Conservation (phyloP, 2,329 filamentous ascomycete genomes). For the Trichoderma endophyticum region DNA sequence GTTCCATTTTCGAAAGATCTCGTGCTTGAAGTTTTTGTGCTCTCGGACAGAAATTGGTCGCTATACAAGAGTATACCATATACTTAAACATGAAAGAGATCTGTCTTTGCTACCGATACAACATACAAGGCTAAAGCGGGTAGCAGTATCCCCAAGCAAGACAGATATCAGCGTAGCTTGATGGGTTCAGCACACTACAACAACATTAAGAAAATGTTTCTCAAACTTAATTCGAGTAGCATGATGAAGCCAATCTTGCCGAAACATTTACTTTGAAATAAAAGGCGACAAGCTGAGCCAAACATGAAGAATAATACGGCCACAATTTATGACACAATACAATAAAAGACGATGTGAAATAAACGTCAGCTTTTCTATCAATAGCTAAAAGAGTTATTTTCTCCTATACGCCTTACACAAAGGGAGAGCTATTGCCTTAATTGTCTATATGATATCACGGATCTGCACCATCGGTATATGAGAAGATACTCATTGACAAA, state of each 20-base stretch:
- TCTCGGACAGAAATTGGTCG: neutral
- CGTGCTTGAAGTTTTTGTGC: neutral
- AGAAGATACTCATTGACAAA: neutral
- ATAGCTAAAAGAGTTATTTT: neutral
- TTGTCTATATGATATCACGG: neutral
- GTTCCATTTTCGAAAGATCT: neutral
- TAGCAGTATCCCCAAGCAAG: neutral
- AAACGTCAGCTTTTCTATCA: neutral
- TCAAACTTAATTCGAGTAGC: neutral
- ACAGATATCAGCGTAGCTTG: neutral
- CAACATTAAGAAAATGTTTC: neutral
- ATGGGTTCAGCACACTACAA: neutral
- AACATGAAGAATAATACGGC: neutral
- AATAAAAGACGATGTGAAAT: neutral
- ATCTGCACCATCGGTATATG: neutral
- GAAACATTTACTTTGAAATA: accelerated
- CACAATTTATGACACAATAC: neutral
- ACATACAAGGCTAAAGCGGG: neutral
- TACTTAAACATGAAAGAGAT: neutral
- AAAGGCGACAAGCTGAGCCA: neutral
- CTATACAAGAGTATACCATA: neutral
- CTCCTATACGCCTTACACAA: neutral
- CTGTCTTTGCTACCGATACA: neutral
- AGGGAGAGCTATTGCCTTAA: neutral
- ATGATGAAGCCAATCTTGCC: neutral